Conservation (phyloP, 169 alveolate genomes). For the Plasmodium vivax region DNA sequence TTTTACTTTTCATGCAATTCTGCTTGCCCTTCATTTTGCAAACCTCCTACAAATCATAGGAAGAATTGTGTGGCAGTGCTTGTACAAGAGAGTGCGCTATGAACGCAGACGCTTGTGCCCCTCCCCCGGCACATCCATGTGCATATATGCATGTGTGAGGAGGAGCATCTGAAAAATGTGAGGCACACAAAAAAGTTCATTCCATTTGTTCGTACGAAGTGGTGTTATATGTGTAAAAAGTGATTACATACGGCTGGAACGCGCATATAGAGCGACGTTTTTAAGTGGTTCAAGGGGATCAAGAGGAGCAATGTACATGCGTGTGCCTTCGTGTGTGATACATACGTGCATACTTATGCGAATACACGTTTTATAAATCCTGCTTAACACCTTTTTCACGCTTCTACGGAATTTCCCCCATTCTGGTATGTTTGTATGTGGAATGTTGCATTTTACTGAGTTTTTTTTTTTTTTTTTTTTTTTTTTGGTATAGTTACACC, state of each 20-base stretch:
- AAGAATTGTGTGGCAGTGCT: not conserved
- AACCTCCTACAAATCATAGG: not conserved
- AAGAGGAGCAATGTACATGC: not conserved
- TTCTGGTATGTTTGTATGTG: not conserved
- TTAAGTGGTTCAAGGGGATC: not conserved
- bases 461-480: not conserved
- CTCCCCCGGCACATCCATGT: not conserved
- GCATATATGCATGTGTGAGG: not conserved
- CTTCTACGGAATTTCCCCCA: not conserved
- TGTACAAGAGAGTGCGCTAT: not conserved
- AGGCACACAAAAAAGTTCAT: not conserved
- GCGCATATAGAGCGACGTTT: not conserved
- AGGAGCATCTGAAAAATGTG: not conserved
- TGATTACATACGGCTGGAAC: not conserved
- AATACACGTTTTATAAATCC: not conserved
- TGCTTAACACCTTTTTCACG: not conserved
- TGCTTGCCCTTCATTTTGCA: not conserved
- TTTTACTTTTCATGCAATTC: not conserved
- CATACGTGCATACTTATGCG: not conserved
- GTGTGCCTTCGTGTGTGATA: not conserved
- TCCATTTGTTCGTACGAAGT: not conserved
- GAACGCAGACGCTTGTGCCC: not conserved
- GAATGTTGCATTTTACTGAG: not conserved
- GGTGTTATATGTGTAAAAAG: not conserved
- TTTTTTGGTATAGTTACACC: constrained; percentile 4